Evolutionary conservation across 106 monocot genomes (phyloP), one percentile per base, ranked within the genome.

Genomic region (Triglochin maritima): DNA sequence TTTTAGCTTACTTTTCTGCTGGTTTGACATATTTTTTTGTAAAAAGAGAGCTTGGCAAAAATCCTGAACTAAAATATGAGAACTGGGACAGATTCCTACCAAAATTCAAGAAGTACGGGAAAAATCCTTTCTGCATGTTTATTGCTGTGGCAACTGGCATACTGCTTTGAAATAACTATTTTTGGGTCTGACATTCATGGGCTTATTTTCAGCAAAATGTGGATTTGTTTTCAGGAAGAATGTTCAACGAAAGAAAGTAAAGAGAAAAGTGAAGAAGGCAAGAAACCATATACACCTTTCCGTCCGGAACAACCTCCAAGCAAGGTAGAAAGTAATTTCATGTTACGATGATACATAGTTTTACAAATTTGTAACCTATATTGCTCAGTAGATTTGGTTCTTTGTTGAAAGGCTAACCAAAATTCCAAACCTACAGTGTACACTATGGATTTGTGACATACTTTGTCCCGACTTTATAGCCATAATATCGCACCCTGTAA

Each of bases 81-180:
- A 92, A 71, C 60, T 99, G 98, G 98, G 98, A 99, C 50, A 86
- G 92, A 59, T 99, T 92, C 69, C 88, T 99, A 61, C 98, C 98
- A 6, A 92, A 99, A 62, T 99, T 92, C 70, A 99, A 92, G 68
- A 99, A 99, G 95, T 94, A 84, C 60, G 81, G 14, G 62, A 58
- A 56, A 9, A 17, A 55, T 53, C 56, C 1, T 63, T 46, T 46
- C 2, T 54, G 13, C 17, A 17, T 9, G 6, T 11, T 71, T 29
- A 4, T 54, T 13, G 29, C 9, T 29, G 60, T 11, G 11, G 56
- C n/a, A n/a, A n/a, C n/a, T n/a, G n/a, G n/a, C 17, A n/a, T 41
- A 72, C 2, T 29, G 49, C 46, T 4, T 55, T 48, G 57, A 9
- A 10, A n/a, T 55, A 29, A 41, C 15, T 29, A 55, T 54, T 41